phyloP scores from a whole-genome alignment of 306 rosid genomes.

The Vigna trinervia region DNA sequence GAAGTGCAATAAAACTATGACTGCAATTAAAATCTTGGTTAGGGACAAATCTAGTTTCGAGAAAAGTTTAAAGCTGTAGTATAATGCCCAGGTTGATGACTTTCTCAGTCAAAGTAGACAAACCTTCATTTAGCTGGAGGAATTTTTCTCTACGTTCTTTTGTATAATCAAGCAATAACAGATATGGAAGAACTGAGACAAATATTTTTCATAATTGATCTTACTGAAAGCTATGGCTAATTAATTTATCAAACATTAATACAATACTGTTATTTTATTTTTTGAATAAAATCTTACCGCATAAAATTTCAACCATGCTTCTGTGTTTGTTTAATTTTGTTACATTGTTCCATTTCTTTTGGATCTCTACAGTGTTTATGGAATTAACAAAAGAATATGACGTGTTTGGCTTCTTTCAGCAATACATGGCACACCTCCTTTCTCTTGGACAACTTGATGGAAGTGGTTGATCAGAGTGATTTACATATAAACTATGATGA shows the following conservation, averaged over 20 bases:
- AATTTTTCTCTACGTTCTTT: not conserved
- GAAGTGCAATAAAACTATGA: too few relatives aligned
- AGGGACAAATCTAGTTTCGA: not conserved
- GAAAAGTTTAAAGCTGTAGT: not conserved
- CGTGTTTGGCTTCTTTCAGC: conserved; percentile 58
- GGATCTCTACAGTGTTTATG: conserved; percentile 21
- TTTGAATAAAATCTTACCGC: not conserved
- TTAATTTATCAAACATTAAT: not conserved
- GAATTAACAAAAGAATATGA: not conserved
- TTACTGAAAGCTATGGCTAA: not conserved
- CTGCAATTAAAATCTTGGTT: not conserved
- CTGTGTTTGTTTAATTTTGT: conserved; percentile 23
- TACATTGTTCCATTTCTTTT: not conserved
- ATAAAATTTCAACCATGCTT: conserved; percentile 10
- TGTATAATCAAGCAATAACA: not conserved
- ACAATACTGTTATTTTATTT: not conserved
- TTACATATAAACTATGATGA: conserved; percentile 32
- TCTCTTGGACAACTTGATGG: conserved; percentile 92
- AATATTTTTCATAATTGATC: conserved; percentile 3
- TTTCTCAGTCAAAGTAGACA: not conserved
- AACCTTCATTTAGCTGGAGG: not conserved
- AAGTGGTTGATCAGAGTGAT: conserved; percentile 64
- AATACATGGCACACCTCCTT: conserved; percentile 93
- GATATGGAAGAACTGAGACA: not conserved
- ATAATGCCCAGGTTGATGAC: not conserved